Base-by-base conservation (phyloP, 2,329 filamentous ascomycete genomes). In the Colletotrichum karsti region DNA sequence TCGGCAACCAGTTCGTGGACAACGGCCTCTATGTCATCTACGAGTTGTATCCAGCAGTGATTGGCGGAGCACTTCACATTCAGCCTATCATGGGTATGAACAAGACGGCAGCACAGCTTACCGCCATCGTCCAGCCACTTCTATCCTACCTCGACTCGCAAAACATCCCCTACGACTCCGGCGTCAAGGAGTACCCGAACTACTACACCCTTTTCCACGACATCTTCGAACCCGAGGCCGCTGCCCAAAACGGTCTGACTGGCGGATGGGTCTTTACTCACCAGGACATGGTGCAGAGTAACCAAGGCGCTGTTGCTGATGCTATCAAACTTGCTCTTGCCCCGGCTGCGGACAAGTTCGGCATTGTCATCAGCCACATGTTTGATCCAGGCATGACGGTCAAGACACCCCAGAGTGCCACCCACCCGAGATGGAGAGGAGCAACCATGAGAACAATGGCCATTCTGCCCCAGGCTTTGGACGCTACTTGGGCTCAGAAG, bases 71-170 rank as follows among this genome's bases (percentile, higher is more conserved):
- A 9, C 51, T 71, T 9, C 69, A 71, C 51, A 58, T 70, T n/a
- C 69, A 71, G 22, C 69, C 69, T 9, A 71, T 71, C 55, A 70
- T 71, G 69, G 67, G 69, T 20, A 63, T 71, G 67, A 69, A 69
- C 58, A 70, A 58, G 67, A 71, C 69, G 0, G 67, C 54, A 5
- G 10, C n/a, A 7, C 30, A 71, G n/a, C 57, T 71, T 0, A 44
- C 44, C 13, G 42, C 54, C 7, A 42, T 67, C n/a, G 39, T 71
- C 4, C 48, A 63, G 26, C 69, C 69, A 2, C 50, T 71, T 4
- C 41, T 71, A 2, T 44, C 64, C 0, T 69, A 69, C 30, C 62
- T 71, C 15, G 37, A 69, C 9, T 50, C 62, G 2, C 63, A 71
- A 20, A 22, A 33, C 0, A 67, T 71, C 2, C 69, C 69, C 0